Percentiles rank a stretch among this genome's conserved stretches.
phyloP scores from a whole-genome alignment of 1,139 yeast species.

The Kodamaea alishanica region DNA sequence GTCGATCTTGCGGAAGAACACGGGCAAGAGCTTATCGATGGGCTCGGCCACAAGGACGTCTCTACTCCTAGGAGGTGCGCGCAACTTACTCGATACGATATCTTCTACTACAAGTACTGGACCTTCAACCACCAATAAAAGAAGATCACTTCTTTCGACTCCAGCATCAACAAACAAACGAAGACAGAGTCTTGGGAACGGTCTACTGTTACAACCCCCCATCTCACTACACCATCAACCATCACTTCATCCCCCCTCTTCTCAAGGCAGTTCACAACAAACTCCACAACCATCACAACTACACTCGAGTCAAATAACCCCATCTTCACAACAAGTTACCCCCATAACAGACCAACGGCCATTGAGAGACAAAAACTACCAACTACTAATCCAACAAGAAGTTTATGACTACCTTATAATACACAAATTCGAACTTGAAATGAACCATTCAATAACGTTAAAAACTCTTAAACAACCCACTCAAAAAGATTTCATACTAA shows the following conservation, averaged over 20 bases:
- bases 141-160: conserved; percentile 37
- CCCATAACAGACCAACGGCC: conserved; percentile 63
- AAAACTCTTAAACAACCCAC: conserved; percentile 76
- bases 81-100: conserved; percentile 14
- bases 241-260: conserved; percentile 10
- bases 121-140: conserved; percentile 18
- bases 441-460: conserved; percentile 63
- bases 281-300: conserved; percentile 15
- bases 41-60: conserved; percentile 36
- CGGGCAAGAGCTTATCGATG: conserved; percentile 33
- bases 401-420: conserved; percentile 60
- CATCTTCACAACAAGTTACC: conserved; percentile 9
- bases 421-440: conserved; percentile 69
- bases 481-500: conserved; percentile 75
- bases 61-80: conserved; percentile 17
- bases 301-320: conserved; percentile 11
- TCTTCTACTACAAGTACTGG: conserved; percentile 1
- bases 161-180: conserved; percentile 38
- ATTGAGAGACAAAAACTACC: conserved; percentile 67
- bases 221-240: conserved; percentile 10
- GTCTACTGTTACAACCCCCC: conserved; percentile 5
- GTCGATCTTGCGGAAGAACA: conserved; percentile 26
- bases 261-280: conserved; percentile 15
- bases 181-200: conserved; percentile 25
- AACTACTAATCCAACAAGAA: conserved; percentile 59